These are phyloP conservation scores for Scleroderma bovista DNA, from an alignment of 768 basidiomycete species.

Conservation along the genomic window DNA sequence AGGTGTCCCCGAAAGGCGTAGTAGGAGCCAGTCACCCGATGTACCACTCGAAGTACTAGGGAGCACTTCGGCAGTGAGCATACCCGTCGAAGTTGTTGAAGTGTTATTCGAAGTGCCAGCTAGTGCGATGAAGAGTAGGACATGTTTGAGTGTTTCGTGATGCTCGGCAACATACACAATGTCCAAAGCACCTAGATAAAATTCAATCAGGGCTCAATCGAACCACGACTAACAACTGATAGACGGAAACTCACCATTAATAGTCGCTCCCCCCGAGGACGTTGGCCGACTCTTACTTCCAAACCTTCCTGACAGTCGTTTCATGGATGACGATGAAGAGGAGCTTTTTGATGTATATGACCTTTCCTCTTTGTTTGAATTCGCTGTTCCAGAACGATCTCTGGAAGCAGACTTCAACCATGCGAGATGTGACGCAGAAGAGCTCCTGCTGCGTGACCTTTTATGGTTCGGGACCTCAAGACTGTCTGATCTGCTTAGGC, in stretches of 20 bases:
- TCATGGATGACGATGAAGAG: slow-evolving; percentile 12
- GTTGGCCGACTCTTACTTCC: slow-evolving; percentile 18
- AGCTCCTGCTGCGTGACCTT: slow-evolving; percentile 40
- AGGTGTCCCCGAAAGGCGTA: slow-evolving; percentile 52
- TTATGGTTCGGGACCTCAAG: slow-evolving; percentile 17
- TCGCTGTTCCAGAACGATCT: slow-evolving; percentile 12
- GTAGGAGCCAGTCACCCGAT: slow-evolving; percentile 50
- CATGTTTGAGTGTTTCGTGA: slow-evolving; percentile 78
- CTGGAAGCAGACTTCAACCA: slow-evolving; percentile 41
- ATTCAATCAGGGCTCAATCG: background rate
- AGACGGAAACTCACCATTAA: slow-evolving; percentile 12
- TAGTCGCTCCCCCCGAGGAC: slow-evolving; percentile 7
- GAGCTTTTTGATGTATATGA: slow-evolving; percentile 9
- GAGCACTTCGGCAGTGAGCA: slow-evolving; percentile 57
- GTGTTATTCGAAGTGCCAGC: slow-evolving; percentile 1
- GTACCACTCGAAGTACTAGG: slow-evolving; percentile 37
- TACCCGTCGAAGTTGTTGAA: slow-evolving; percentile 23
- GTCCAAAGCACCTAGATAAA: slow-evolving; percentile 27
- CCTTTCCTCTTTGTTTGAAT: slow-evolving; percentile 7
- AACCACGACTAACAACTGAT: background rate
- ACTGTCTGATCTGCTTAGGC: background rate
- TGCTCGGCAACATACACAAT: slow-evolving; percentile 65
- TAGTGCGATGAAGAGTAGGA: slow-evolving; percentile 64
- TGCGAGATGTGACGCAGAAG: slow-evolving; percentile 56
- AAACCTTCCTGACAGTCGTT: slow-evolving; percentile 18